Evolutionary conservation across 345 rosid species (phyloP).

Genomic region (Pistacia integerrima): DNA sequence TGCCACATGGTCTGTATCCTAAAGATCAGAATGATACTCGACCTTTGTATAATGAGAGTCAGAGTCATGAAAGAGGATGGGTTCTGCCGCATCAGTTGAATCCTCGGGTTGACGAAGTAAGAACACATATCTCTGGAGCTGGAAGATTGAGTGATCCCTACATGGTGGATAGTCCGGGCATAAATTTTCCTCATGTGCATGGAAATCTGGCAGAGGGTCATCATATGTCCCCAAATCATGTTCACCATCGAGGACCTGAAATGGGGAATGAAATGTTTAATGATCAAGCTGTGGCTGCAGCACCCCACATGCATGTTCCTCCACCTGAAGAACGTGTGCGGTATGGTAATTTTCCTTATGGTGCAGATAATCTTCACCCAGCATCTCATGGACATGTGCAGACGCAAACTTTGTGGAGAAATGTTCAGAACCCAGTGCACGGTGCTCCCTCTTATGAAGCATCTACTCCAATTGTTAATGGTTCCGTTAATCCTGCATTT

Average conservation of each 20-base stretch:
- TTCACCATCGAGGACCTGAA: conserved; percentile 66
- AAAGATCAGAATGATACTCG: conserved; percentile 56
- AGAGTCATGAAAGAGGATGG: conserved; percentile 79
- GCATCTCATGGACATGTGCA: conserved; percentile 56
- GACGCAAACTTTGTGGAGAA: conserved; percentile 62
- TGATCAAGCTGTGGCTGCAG: conserved; percentile 51
- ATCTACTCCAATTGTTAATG: conserved; percentile 53
- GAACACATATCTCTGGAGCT: conserved; percentile 55
- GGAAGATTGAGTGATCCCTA: conserved; percentile 72
- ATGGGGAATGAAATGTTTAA: conserved; percentile 57
- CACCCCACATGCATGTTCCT: conserved; percentile 43
- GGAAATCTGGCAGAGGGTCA: conserved; percentile 50
- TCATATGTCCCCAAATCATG: conserved; percentile 44
- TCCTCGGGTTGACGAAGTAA: conserved; percentile 63
- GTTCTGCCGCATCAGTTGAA: conserved; percentile 61
- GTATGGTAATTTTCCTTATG: conserved; percentile 64
- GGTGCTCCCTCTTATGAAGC: conserved; percentile 55
- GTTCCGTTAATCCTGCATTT: conserved; percentile 47
- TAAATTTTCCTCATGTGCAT: conserved; percentile 64
- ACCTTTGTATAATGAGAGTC: conserved; percentile 50
- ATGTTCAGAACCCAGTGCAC: conserved; percentile 52
- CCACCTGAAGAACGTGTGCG: conserved; percentile 57
- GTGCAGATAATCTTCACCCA: conserved; percentile 54
- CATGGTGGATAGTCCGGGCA: conserved; percentile 57
- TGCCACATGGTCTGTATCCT: conserved; percentile 51